Evolutionary conservation across 495 filamentous ascomycete genomes (phyloP).

Genomic region (Aspergillus mulundensis): DNA sequence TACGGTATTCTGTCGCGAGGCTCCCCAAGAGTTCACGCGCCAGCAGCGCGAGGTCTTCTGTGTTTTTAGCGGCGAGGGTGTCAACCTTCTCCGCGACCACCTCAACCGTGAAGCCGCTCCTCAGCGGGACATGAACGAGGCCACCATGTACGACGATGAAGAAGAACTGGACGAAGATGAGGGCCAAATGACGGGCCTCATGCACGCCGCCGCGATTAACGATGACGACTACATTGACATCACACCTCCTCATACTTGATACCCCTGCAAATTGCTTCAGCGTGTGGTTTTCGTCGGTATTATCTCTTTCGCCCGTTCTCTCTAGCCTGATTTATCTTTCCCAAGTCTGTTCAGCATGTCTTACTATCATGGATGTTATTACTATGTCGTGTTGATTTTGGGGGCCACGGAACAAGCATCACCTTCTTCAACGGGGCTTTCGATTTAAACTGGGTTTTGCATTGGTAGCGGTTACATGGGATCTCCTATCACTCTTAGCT

Average conservation of each 20-base stretch:
- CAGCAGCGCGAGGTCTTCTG: constrained; percentile 95
- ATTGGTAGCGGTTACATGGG: constrained; percentile 25
- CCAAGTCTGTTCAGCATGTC: constrained; percentile 8
- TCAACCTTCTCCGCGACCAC: constrained; percentile 68
- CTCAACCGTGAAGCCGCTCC: constrained; percentile 52
- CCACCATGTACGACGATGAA: constrained; percentile 54
- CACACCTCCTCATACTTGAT: constrained; percentile 40
- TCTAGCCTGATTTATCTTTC: constrained; percentile 9
- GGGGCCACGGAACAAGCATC: constrained; percentile 10
- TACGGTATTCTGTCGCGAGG: constrained; percentile 76
- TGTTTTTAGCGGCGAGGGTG: constrained; percentile 89
- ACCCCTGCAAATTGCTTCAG: constrained; percentile 23
- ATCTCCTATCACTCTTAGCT: neutral
- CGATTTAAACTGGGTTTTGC: constrained; percentile 29
- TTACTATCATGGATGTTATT: constrained; percentile 6
- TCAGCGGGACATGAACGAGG: constrained; percentile 39
- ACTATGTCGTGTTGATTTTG: constrained; percentile 6
- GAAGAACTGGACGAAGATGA: constrained; percentile 53
- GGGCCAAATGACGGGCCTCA: constrained; percentile 52
- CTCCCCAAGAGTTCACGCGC: constrained; percentile 88
- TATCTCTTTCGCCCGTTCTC: constrained; percentile 1
- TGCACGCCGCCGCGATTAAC: constrained; percentile 50
- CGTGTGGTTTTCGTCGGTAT: constrained; percentile 15
- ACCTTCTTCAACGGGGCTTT: constrained; percentile 25
- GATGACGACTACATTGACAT: constrained; percentile 50